phyloP scores from a whole-genome alignment of 306 rosid species.

The Abrus pulchellus region DNA sequence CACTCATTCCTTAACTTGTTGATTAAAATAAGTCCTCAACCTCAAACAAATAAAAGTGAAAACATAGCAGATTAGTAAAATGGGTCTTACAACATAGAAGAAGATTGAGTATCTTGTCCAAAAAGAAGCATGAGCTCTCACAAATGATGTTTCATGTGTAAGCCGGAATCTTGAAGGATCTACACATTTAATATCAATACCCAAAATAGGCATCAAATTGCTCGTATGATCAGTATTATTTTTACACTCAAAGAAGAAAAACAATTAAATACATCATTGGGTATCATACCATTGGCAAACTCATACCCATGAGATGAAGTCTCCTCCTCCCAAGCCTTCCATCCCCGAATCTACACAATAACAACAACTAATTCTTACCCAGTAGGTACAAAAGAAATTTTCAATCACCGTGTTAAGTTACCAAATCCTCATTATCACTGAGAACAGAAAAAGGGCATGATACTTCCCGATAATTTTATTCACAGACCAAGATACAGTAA shows the following conservation, averaged over 20 bases:
- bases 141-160: conserved; percentile 94
- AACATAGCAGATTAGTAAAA: conserved; percentile 33
- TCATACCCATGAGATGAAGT: conserved; percentile 77
- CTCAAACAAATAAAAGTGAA: conserved; percentile 27
- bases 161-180: conserved; percentile 94
- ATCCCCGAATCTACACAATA: conserved; percentile 78
- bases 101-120: conserved; percentile 78
- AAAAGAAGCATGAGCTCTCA: conserved; percentile 81
- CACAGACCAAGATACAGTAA: background rate
- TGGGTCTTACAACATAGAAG: conserved; percentile 83
- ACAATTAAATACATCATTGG: conserved; percentile 19
- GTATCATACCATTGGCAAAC: conserved; percentile 76
- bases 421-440: background rate
- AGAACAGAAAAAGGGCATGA: background rate
- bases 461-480: background rate
- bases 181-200: conserved; percentile 41
- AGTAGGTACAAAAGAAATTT: conserved; percentile 33
- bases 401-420: conserved; percentile 26
- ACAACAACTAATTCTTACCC: too few species aligned
- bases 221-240: background rate
- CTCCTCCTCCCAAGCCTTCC: conserved; percentile 96
- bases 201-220: conserved; percentile 25
- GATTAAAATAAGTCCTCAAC: background rate
- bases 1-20: background rate
- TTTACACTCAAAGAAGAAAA: conserved; percentile 22